A percentile compares a stretch with the other conserved stretches of the same genome.
Evolutionary conservation across 2,329 filamentous ascomycete species (phyloP).

Genomic region (Cryphonectria japonica): DNA sequence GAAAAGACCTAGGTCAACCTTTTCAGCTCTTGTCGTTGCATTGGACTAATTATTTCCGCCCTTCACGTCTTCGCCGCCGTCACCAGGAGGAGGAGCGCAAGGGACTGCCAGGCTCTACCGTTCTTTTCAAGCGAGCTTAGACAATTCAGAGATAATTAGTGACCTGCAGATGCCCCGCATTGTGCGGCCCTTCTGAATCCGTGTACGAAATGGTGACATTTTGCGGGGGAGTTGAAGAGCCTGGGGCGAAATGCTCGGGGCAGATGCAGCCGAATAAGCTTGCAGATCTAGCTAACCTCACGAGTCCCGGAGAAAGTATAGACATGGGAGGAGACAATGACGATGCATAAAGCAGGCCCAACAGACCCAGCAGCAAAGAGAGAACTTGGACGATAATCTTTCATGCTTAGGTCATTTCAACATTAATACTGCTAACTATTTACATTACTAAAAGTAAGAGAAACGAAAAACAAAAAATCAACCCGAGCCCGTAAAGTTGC

Average conservation of each 20-base stretch:
- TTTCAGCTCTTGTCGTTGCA: neutral
- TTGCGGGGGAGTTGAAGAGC: neutral
- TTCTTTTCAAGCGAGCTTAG: neutral
- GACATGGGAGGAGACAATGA: too few relatives aligned
- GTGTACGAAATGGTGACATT: neutral
- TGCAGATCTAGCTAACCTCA: neutral
- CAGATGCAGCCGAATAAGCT: neutral
- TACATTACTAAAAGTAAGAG: neutral
- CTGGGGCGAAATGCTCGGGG: neutral
- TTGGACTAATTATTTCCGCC: neutral
- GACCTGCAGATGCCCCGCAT: neutral
- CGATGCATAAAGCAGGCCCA: neutral
- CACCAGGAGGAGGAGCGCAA: neutral
- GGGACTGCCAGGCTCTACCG: neutral
- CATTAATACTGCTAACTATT: neutral
- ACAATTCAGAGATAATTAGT: too few relatives aligned
- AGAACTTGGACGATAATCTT: neutral
- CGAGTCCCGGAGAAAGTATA: neutral
- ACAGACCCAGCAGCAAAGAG: neutral
- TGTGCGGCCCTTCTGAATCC: neutral
- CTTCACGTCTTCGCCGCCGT: neutral
- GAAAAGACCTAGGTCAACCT: neutral
- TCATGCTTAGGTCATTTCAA: neutral
- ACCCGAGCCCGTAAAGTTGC: slow-evolving; percentile 4
- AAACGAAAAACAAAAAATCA: neutral